Evolutionary conservation across 257 asterid genomes (phyloP).

Genomic region (Fraxinus americana): DNA sequence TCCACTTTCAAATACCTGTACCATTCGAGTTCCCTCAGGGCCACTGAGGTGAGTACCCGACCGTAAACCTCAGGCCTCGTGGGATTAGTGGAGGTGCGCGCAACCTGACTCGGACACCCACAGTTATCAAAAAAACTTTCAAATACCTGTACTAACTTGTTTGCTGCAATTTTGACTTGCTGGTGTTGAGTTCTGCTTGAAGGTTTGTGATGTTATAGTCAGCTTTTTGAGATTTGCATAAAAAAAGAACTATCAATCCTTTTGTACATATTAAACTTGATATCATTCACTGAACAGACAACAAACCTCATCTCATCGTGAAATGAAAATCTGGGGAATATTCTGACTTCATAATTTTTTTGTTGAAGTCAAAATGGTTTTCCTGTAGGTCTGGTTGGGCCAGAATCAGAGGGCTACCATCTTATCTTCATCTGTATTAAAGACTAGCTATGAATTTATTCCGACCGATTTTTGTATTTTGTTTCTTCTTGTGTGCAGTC

Average conservation of each 20-base stretch:
- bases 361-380: background rate
- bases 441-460: background rate
- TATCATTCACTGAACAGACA: background rate
- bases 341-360: background rate
- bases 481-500: background rate
- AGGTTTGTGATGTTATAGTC: background rate
- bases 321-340: background rate
- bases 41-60: too few relatives aligned
- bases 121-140: too few relatives aligned
- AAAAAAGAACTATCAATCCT: background rate
- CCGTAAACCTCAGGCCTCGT: too few relatives aligned
- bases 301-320: background rate
- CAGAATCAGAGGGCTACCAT: background rate
- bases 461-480: background rate
- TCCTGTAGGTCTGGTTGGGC: background rate
- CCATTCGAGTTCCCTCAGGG: background rate
- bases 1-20: background rate
- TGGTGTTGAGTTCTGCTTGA: background rate
- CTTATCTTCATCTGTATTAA: background rate
- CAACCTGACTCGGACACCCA: too few relatives aligned
- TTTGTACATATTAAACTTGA: background rate
- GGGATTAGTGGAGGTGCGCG: too few relatives aligned
- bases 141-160: background rate
- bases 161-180: background rate
- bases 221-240: background rate